These are phyloP conservation scores for Cenchrus fungigraminus DNA, from an alignment of 176 grass and related monocot genomes.

Conservation along the genomic window DNA sequence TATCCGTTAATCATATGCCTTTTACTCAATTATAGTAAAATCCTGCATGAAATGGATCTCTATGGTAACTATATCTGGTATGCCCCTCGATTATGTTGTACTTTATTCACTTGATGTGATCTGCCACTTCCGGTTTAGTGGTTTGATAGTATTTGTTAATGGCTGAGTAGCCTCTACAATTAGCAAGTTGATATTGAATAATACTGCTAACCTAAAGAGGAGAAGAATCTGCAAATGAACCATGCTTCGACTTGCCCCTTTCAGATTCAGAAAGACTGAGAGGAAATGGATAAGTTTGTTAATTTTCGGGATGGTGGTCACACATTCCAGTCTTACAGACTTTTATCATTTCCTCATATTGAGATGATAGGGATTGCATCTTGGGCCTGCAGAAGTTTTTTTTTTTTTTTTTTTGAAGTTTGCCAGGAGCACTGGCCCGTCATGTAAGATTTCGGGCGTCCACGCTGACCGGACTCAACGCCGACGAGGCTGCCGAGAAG, in stretches of 20 bases:
- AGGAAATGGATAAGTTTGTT: slow-evolving; percentile 11
- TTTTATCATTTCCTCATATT: neutral
- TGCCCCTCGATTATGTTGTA: slow-evolving; percentile 46
- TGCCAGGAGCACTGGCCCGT: too few relatives aligned
- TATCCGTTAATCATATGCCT: slow-evolving; percentile 20
- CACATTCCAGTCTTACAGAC: neutral
- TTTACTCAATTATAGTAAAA: slow-evolving; percentile 44
- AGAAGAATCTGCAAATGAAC: slow-evolving; percentile 29
- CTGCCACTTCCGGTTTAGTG: slow-evolving; percentile 32
- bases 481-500: too few relatives aligned
- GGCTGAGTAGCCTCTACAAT: slow-evolving; percentile 18
- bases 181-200: slow-evolving; percentile 46
- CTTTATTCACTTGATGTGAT: slow-evolving; percentile 52
- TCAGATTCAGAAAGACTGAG: slow-evolving; percentile 35
- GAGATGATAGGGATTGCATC: slow-evolving; percentile 4
- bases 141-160: slow-evolving; percentile 23
- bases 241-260: slow-evolving; percentile 31
- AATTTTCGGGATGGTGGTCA: slow-evolving; percentile 4
- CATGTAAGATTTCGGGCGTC: too few relatives aligned
- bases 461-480: too few relatives aligned
- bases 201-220: slow-evolving; percentile 28
- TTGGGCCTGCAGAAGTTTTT: neutral
- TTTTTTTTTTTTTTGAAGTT: too few relatives aligned
- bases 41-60: slow-evolving; percentile 36
- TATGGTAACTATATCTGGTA: slow-evolving; percentile 29